phyloP scores from a whole-genome alignment of 176 grass and related monocot species.

The Avena sativa region DNA sequence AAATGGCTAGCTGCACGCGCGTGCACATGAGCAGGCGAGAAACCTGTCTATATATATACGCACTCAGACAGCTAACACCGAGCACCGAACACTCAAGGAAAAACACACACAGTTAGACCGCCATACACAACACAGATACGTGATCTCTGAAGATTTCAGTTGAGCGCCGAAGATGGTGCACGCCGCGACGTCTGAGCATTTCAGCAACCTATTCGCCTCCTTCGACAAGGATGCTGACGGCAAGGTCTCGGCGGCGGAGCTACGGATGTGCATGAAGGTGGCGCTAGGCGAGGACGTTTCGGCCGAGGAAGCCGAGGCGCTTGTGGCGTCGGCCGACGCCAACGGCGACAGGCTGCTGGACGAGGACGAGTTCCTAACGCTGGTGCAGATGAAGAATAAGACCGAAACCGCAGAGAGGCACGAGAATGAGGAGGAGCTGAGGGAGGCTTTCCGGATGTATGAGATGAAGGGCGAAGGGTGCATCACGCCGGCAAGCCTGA shows the following conservation, averaged over 20 bases:
- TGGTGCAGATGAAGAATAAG: neutral
- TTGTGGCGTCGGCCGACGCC: constrained; percentile 3
- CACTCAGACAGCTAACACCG: neutral
- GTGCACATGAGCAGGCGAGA: neutral
- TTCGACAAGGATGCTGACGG: constrained; percentile 42
- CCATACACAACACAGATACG: too few species aligned
- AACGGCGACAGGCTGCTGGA: constrained; percentile 44
- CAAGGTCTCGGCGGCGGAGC: constrained; percentile 39
- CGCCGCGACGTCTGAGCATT: neutral
- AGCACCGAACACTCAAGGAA: neutral
- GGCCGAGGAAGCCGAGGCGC: constrained; percentile 20
- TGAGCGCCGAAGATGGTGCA: neutral
- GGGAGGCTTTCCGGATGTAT: too few species aligned
- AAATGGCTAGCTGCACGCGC: neutral
- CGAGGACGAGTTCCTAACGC: constrained; percentile 32
- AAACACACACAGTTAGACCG: too few species aligned
- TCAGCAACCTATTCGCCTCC: constrained; percentile 26
- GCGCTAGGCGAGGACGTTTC: constrained; percentile 28
- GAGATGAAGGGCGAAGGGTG: too few species aligned
- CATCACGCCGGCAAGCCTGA: too few species aligned
- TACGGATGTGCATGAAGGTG: constrained; percentile 25
- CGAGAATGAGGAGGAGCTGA: too few species aligned
- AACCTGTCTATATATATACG: neutral
- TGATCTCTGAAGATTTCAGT: neutral
- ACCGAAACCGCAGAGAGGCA: neutral